Base-by-base conservation (phyloP, 2,329 filamentous ascomycete species). In the Fusarium abutilonis region DNA sequence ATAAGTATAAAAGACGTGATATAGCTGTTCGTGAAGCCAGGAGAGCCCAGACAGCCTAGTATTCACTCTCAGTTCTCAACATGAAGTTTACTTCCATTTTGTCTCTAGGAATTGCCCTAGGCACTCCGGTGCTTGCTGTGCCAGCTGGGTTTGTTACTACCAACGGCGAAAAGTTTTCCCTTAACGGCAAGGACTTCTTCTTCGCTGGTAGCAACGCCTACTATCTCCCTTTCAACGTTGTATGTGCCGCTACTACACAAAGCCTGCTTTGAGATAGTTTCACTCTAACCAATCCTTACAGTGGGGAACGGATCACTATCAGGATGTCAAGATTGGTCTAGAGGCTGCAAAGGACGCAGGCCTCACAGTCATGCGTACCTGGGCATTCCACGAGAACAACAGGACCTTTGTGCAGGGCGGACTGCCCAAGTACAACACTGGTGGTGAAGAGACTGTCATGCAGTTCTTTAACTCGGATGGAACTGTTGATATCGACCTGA, bases 171-270 rank as follows among this genome's bases (percentile, higher is more conserved):
- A 80, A 80, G 54, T 86, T 86, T 71, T 74, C 80, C 68, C 77
- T 86, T 5, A 78, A 85, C 42, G 83, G 83, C 52, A 75, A 83
- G 56, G 78, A 82, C 59, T 85, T 85, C 66, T 80, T 83, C 71
- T 86, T 85, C 64, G 83, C 83, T 2, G 83, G 83, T 1, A 82
- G 78, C 60, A 86, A 86, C 69, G 83, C 82, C 9, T 85, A 85
- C 60, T 85, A 83, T 61, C 80, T 85, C 15, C 82, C 83, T 0
- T 85, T 85, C 70, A 79, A 77, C 48, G 78, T 81, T n/a, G 82
- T 83, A 52, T 5, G 77, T 69, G 6, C 8, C 28, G 4, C 47
- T n/a, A 63, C n/a, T 1, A 2, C n/a, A 61, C 7, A 9, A 13
- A 13, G 9, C 17, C 19, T 26, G 23, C 23, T 26, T 26, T 7